Base-by-base conservation (phyloP, 1,284 basidiomycete species). In the Apiotrichum sp. region DNA sequence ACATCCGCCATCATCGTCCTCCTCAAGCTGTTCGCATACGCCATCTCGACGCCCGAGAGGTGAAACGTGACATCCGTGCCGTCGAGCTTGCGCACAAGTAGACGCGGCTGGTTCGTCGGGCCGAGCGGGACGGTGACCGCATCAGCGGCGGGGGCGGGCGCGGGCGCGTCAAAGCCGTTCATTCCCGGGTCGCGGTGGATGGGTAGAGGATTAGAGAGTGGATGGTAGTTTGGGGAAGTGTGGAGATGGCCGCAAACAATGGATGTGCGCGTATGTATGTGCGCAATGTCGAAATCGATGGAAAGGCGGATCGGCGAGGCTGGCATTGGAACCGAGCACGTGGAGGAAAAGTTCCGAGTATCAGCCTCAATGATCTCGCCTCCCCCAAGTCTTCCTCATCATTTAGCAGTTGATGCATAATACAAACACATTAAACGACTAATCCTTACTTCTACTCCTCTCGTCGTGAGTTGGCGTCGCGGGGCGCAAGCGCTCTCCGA, bases 1-100 rank as follows among this genome's bases (percentile, higher is more conserved):
- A 97, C 84, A 74, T 95, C 90, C n/a, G 92, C 92, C 79, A 96
- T 93, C 80, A 95, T 86, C 32, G 90, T 87, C 67, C 93, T 81
- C 65, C 93, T 82, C 47, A 96, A 71, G 2, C 89, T 90, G 76
- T 95, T 95, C 50, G 90, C 91, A 66, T 93, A 87, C 86, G 87
- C 88, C 68, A 95, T 81, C 75, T 96, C 91, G 33, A 95, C 91
- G 81, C 93, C 92, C 72, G 90, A 88, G 8, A 96, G 80, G 14
- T 93, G 85, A 69, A 97, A 96, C 66, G 89, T 87, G 58, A 90
- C 87, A 55, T 83, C 81, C 8, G 67, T 91, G 87, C 65, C 83
- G 83, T 88, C 84, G 53, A 91, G 76, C 51, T 55, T 64, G 34
- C 73, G 67, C 40, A 72, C 65, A 4, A 70, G 56, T 1, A 74